Evolutionary conservation across 1,139 yeast species (phyloP).

Genomic region (Pichia sorboxylosa): DNA sequence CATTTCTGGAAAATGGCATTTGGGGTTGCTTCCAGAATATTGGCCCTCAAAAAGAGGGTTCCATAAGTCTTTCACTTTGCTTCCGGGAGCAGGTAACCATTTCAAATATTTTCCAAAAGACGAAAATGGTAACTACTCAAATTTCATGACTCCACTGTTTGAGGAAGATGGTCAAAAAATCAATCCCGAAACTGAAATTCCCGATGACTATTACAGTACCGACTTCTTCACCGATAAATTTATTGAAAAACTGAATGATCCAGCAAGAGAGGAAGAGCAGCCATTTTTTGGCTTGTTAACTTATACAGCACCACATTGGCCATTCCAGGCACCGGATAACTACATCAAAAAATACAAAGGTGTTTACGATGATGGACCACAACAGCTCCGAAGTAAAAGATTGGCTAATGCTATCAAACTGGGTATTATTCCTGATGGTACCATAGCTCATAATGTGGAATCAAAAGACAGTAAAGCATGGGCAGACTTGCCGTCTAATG

Average conservation of each 20-base stretch:
- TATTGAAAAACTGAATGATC: constrained; percentile 26
- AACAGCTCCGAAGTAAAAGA: constrained; percentile 29
- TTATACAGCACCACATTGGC: constrained; percentile 56
- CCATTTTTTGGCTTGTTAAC: constrained; percentile 45
- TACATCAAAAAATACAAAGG: constrained; percentile 38
- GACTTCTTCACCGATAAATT: constrained; percentile 34
- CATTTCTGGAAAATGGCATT: constrained; percentile 49
- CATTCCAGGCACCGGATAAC: constrained; percentile 43
- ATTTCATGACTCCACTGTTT: constrained; percentile 28
- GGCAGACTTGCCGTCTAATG: constrained; percentile 30
- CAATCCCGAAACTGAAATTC: constrained; percentile 28
- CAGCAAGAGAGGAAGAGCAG: constrained; percentile 23
- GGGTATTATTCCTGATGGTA: constrained; percentile 34
- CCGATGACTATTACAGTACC: constrained; percentile 39
- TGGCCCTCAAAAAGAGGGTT: constrained; percentile 45
- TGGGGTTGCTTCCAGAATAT: constrained; percentile 37
- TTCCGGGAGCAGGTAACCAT: constrained; percentile 52
- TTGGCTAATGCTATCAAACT: constrained; percentile 30
- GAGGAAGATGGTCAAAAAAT: constrained; percentile 28
- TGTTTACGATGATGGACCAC: constrained; percentile 39
- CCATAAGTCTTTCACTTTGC: constrained; percentile 36
- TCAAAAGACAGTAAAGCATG: constrained; percentile 31
- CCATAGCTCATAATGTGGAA: constrained; percentile 35
- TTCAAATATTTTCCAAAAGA: constrained; percentile 36
- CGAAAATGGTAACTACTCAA: constrained; percentile 17